Conservation (phyloP, 2,329 filamentous ascomycete genomes). For the Elsinoe fawcettii region DNA sequence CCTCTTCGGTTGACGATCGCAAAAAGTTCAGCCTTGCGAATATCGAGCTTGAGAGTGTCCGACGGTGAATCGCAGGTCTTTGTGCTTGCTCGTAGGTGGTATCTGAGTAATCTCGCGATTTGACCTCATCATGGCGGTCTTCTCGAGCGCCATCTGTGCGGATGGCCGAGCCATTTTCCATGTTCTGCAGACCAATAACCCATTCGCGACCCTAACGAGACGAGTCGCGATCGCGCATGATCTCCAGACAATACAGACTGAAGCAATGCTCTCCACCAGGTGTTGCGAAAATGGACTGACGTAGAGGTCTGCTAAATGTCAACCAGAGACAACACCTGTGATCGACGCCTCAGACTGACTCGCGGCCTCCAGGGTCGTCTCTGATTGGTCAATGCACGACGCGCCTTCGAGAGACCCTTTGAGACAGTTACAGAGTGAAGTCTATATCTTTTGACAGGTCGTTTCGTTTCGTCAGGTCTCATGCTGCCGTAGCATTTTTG, state of each 20-base stretch:
- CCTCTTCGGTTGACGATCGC: constrained; percentile 39
- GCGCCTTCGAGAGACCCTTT: constrained; percentile 6
- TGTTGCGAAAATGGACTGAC: too few species aligned
- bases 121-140: constrained; percentile 14
- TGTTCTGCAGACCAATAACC: constrained; percentile 20
- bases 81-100: not conserved
- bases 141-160: constrained; percentile 14
- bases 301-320: not conserved
- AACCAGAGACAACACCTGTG: constrained; percentile 10
- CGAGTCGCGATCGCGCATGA: not conserved
- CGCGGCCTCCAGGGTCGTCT: not conserved
- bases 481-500: not conserved
- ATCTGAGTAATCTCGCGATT: constrained; percentile 8
- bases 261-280: not conserved
- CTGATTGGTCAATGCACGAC: constrained; percentile 8
- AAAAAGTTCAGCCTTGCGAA: constrained; percentile 65
- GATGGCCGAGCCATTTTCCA: constrained; percentile 17
- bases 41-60: constrained; percentile 56
- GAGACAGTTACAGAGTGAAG: not conserved
- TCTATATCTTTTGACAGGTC: not conserved
- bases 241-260: not conserved
- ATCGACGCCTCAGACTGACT: not conserved
- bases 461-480: not conserved
- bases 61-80: constrained; percentile 34
- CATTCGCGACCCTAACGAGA: not conserved